Conservation (phyloP, 345 rosid species). For the Corchorus capsularis region DNA sequence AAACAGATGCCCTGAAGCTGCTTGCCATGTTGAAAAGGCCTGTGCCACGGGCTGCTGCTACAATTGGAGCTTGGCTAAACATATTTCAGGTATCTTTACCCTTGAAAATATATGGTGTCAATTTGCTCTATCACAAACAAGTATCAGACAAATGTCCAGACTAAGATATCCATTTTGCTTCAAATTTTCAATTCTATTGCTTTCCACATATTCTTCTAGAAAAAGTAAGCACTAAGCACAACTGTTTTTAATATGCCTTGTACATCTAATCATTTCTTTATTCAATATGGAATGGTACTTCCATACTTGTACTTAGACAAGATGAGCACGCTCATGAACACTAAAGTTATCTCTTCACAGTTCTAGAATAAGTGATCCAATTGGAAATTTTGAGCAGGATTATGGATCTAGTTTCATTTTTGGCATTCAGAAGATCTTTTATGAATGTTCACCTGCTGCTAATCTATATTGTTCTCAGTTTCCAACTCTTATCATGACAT, state of each 20-base stretch:
- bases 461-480: not conserved
- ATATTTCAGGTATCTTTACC: constrained; percentile 73
- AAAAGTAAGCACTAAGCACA: too few species aligned
- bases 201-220: not conserved
- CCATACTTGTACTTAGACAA: too few species aligned
- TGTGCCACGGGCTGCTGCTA: constrained; percentile 78
- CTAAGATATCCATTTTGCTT: not conserved
- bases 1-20: constrained; percentile 86
- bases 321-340: too few species aligned
- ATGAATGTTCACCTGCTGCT: not conserved
- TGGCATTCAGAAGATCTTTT: not conserved
- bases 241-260: not conserved
- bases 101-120: not conserved
- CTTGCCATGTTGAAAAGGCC: constrained; percentile 73
- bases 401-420: not conserved
- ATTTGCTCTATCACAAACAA: not conserved
- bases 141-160: not conserved
- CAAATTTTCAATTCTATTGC: not conserved
- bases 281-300: not conserved
- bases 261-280: not conserved
- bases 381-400: not conserved
- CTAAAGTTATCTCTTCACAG: not conserved
- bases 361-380: not conserved
- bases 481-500: not conserved
- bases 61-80: constrained; percentile 93